Evolutionary conservation across 129 eudicot genomes (phyloP), one percentile per base, ranked within the genome.

Genomic region (Lactuca saligna): DNA sequence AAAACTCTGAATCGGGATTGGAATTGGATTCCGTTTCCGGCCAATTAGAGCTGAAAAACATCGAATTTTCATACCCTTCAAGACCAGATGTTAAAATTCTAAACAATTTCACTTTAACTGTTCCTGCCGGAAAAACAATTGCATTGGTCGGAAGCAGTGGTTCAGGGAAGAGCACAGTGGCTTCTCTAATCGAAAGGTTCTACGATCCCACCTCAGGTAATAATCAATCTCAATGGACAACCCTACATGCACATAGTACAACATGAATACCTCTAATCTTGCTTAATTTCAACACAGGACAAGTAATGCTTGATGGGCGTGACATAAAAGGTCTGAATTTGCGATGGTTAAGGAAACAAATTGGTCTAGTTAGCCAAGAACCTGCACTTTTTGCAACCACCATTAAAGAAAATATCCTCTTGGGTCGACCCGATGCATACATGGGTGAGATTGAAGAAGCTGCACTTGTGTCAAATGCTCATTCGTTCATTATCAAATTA

Each of bases 61-160:
- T 94, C 1, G 84, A 94, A 41, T 94, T 94, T 58, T 65, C 83
- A 12, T 94, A 94, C 73, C 99, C 99, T 54, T 94, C 99, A 29
- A 79, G 99, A 74, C 96, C 96, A 8, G 94, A 94, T 12, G 84
- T 81, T 38, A 79, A 73, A 53, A 81, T 94, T 67, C 83, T 94
- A 9, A 87, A 75, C 78, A 85, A 83, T 39, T 87, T 94, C 65
- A 69, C 82, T n/a, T 71, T 94, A 3, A 71, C 61, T 49, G 94
- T 94, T 14, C 96, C 99, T 38, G 84, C 99, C 14, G 99, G 99
- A 17, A 90, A 94, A 78, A 94, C 99, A 72, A 83, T 94, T 51
- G 99, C 99, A 63, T 74, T 94, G 57, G 97, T 94, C 42, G 99
- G 99, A 73, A 90, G 97, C 79, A 94, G 99, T 61, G 99, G 99